Evolutionary conservation across 192 early-diverging fungal genomes (phyloP).

Genomic region (Backusella liffmaniae): DNA sequence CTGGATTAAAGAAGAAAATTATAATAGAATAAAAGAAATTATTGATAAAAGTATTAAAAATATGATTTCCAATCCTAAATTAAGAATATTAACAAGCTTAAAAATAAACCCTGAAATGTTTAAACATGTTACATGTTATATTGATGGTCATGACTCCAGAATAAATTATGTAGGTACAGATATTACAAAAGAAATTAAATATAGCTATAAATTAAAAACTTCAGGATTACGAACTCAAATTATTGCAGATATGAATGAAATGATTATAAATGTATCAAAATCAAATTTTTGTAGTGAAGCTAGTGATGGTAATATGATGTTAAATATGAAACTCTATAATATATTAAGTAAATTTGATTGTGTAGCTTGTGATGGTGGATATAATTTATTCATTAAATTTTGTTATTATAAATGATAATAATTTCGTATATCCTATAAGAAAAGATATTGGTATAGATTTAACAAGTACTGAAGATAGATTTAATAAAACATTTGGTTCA

Average conservation of each 20-base stretch:
- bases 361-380: neutral
- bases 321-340: neutral
- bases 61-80: too few relatives aligned
- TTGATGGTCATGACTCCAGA: conserved; percentile 3
- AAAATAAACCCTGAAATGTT: too few relatives aligned
- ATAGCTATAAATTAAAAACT: neutral
- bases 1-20: too few relatives aligned
- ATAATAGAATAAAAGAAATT: too few relatives aligned
- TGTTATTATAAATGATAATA: neutral
- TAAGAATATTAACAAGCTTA: too few relatives aligned
- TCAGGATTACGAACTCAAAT: neutral
- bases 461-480: neutral
- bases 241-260: neutral
- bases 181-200: neutral
- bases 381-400: conserved; percentile 1
- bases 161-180: neutral
- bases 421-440: conserved; percentile 9
- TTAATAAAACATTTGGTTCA: neutral
- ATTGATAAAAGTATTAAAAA: too few relatives aligned
- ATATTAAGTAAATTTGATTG: neutral
- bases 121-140: neutral
- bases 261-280: neutral
- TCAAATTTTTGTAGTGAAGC: neutral
- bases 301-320: too few relatives aligned
- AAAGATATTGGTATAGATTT: neutral